These are phyloP conservation scores for Sporothrix globosa DNA, from an alignment of 2,329 filamentous ascomycete genomes.

Conservation along the genomic window DNA sequence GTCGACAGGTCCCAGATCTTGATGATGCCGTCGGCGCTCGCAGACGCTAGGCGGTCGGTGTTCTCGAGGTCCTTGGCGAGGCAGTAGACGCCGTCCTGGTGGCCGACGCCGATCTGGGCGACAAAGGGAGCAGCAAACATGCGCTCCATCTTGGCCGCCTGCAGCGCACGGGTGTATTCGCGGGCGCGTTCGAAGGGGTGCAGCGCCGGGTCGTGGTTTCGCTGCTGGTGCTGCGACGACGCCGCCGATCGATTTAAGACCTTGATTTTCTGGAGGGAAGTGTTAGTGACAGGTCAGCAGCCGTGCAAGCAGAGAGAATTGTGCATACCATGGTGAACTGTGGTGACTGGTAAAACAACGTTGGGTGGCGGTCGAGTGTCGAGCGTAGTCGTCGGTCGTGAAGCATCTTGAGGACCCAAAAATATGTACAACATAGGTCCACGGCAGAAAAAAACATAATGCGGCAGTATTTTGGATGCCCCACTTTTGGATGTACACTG, in stretches of 20 bases:
- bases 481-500: background rate
- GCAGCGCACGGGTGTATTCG: slow-evolving; percentile 71
- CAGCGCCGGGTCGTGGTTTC: slow-evolving; percentile 67
- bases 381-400: background rate
- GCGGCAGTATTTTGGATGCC: slow-evolving; percentile 3
- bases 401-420: slow-evolving; percentile 8
- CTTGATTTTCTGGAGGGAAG: slow-evolving; percentile 35
- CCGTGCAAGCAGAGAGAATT: background rate
- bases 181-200: slow-evolving; percentile 90
- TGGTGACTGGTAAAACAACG: background rate
- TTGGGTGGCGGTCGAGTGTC: background rate
- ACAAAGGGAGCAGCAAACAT: slow-evolving; percentile 77
- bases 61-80: slow-evolving; percentile 79
- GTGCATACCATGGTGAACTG: background rate
- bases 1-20: slow-evolving; percentile 70
- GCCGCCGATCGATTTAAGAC: slow-evolving; percentile 35
- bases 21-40: slow-evolving; percentile 87
- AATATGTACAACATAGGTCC: slow-evolving; percentile 4
- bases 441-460: slow-evolving; percentile 12
- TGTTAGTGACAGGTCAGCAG: background rate
- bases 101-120: slow-evolving; percentile 82
- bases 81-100: slow-evolving; percentile 87
- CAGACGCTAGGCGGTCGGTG: slow-evolving; percentile 75
- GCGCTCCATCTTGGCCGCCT: slow-evolving; percentile 89
- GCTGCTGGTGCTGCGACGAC: slow-evolving; percentile 36